Evolutionary conservation across 352 stramenopile species (phyloP).

Genomic region (Phytopythium boreale): DNA sequence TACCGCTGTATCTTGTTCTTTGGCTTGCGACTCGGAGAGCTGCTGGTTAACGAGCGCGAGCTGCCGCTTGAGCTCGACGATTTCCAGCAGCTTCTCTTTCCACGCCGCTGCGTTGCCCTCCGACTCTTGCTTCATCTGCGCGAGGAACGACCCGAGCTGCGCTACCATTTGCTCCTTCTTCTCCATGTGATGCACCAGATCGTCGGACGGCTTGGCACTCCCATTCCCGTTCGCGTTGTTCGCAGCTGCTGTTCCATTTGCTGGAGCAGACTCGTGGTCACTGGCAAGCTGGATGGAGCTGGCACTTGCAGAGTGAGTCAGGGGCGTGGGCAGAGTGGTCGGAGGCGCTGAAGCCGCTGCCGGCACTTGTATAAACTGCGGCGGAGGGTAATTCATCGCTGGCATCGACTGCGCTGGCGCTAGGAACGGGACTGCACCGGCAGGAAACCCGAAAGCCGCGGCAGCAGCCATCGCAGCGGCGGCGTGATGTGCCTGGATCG

Average conservation of each 20-base stretch:
- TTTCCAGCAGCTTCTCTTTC: conserved; percentile 63
- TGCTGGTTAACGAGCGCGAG: conserved; percentile 31
- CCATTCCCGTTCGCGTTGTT: no score
- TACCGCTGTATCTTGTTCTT: conserved; percentile 26
- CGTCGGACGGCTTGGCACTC: not conserved
- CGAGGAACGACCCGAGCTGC: conserved; percentile 63
- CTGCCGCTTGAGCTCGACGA: conserved; percentile 42
- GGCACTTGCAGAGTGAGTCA: not conserved
- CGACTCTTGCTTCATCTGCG: conserved; percentile 72
- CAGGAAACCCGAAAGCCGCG: conserved; percentile 3
- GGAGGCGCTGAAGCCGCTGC: not conserved
- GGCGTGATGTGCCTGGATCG: conserved; percentile 2
- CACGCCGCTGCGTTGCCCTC: conserved; percentile 51
- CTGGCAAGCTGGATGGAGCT: not conserved
- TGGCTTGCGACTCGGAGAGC: conserved; percentile 28
- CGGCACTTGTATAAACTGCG: not conserved
- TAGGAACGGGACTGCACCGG: conserved; percentile 1
- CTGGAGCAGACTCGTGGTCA: not conserved
- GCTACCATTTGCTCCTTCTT: conserved; percentile 68
- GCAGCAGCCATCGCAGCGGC: conserved; percentile 4
- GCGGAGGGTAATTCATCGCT: not conserved
- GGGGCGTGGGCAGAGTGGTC: not conserved
- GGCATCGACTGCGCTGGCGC: not conserved
- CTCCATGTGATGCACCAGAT: conserved; percentile 18
- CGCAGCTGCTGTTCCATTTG: no score